phyloP scores from a whole-genome alignment of 2,329 filamentous ascomycete genomes.

The Fusarium annulatum region DNA sequence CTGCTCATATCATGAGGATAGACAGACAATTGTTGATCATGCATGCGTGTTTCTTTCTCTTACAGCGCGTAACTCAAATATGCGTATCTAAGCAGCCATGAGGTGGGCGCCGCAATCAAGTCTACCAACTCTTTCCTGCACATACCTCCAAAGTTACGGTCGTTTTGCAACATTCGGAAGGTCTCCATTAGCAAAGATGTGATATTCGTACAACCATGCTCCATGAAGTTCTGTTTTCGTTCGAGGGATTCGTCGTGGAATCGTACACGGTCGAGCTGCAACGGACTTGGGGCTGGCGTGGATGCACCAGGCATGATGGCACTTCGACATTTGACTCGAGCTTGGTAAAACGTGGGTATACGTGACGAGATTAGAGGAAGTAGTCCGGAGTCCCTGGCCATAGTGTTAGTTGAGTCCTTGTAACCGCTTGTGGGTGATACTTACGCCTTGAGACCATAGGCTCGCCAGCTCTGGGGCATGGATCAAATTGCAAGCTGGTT shows the following conservation, averaged over 20 bases:
- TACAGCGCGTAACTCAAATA: conserved; percentile 43
- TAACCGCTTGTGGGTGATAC: conserved; percentile 41
- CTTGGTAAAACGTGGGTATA: conserved; percentile 44
- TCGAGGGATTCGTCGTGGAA: conserved; percentile 38
- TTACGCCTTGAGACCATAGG: conserved; percentile 96
- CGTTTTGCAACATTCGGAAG: conserved; percentile 24
- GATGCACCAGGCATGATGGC: conserved; percentile 26
- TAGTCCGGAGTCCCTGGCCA: conserved; percentile 86
- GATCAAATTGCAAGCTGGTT: conserved; percentile 95
- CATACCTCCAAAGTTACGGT: conserved; percentile 19
- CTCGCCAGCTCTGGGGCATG: conserved; percentile 95
- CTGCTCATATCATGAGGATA: not conserved
- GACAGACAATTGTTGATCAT: conserved; percentile 25
- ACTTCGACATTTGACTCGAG: conserved; percentile 36
- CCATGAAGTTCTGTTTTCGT: conserved; percentile 30
- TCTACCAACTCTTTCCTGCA: conserved; percentile 29
- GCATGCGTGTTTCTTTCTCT: conserved; percentile 39
- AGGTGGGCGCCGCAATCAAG: conserved; percentile 29
- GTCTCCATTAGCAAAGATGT: conserved; percentile 36
- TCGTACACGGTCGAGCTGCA: conserved; percentile 46
- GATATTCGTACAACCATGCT: conserved; percentile 38
- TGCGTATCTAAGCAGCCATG: conserved; percentile 44
- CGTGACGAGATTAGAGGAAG: conserved; percentile 79
- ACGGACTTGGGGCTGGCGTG: conserved; percentile 27
- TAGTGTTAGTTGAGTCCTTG: conserved; percentile 34